Conservation (phyloP, 2,329 filamentous ascomycete genomes). For the Elsinoe australis region DNA sequence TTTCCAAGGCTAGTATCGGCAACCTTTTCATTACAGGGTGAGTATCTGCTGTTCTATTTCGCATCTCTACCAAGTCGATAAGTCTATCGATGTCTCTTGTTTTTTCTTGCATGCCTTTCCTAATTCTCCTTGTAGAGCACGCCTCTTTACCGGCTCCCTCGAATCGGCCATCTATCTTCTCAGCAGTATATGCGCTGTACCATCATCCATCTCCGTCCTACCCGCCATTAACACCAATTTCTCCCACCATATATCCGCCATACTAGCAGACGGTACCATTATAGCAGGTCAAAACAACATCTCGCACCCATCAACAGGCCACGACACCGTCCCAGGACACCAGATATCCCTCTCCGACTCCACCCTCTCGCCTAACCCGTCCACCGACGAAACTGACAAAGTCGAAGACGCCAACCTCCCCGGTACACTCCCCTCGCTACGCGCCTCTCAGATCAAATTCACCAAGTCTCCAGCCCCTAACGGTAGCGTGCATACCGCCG, state of each 20-base stretch:
- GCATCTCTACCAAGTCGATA: background rate
- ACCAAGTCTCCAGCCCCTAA: conserved; percentile 49
- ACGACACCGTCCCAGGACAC: conserved; percentile 9
- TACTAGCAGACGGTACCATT: conserved; percentile 63
- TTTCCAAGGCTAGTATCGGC: conserved; percentile 44
- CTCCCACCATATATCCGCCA: conserved; percentile 85
- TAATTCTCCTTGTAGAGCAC: conserved; percentile 50
- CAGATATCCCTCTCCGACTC: conserved; percentile 18
- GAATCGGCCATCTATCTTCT: conserved; percentile 89
- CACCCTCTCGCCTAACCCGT: background rate
- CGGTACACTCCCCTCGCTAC: conserved; percentile 69
- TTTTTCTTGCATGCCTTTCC: no score
- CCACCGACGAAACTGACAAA: conserved; percentile 50
- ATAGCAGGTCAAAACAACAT: conserved; percentile 93
- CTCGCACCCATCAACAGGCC: conserved; percentile 48
- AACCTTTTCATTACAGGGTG: conserved; percentile 46
- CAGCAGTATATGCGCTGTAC: conserved; percentile 77
- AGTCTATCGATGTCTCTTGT: background rate
- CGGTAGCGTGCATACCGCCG: background rate
- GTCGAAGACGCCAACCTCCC: conserved; percentile 76
- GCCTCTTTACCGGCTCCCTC: conserved; percentile 85
- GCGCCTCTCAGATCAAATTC: conserved; percentile 74
- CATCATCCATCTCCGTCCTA: conserved; percentile 66
- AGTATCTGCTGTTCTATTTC: conserved; percentile 29
- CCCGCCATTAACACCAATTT: conserved; percentile 94